These are phyloP conservation scores for Exutisphaerella laricina DNA, from an alignment of 2,329 filamentous ascomycete species.

Conservation along the genomic window DNA sequence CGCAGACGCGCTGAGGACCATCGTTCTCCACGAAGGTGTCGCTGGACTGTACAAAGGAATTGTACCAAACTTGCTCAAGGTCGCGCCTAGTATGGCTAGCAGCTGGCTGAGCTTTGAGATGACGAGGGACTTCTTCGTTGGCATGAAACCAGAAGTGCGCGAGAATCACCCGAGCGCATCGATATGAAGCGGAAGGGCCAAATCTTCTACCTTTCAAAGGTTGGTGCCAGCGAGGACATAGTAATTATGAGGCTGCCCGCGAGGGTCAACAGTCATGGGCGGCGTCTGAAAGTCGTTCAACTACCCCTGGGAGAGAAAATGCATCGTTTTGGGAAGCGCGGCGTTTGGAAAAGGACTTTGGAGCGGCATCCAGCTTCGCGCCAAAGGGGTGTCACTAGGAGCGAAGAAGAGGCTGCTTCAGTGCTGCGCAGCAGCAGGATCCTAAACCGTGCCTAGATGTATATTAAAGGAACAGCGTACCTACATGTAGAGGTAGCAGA, in stretches of 20 bases:
- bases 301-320: neutral
- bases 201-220: too few relatives aligned
- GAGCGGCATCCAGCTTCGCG: neutral
- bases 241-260: too few relatives aligned
- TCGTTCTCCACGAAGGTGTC: conserved; percentile 76
- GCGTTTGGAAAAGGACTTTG: conserved; percentile 1
- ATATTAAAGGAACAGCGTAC: conserved; percentile 1
- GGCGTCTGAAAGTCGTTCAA: neutral
- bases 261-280: neutral
- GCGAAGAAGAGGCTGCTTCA: neutral
- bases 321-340: conserved; percentile 2
- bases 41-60: conserved; percentile 93
- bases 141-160: conserved; percentile 14
- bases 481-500: conserved; percentile 1
- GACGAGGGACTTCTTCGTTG: conserved; percentile 76
- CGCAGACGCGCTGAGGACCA: conserved; percentile 73
- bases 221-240: too few relatives aligned
- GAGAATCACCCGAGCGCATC: neutral
- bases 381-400: neutral
- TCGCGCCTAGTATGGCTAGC: conserved; percentile 96
- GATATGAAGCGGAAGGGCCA: too few relatives aligned
- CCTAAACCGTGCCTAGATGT: neutral
- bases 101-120: conserved; percentile 98
- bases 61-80: conserved; percentile 89
- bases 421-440: neutral